These are phyloP conservation scores for Eutrema heterophyllum DNA, from an alignment of 345 rosid genomes.

Conservation along the genomic window DNA sequence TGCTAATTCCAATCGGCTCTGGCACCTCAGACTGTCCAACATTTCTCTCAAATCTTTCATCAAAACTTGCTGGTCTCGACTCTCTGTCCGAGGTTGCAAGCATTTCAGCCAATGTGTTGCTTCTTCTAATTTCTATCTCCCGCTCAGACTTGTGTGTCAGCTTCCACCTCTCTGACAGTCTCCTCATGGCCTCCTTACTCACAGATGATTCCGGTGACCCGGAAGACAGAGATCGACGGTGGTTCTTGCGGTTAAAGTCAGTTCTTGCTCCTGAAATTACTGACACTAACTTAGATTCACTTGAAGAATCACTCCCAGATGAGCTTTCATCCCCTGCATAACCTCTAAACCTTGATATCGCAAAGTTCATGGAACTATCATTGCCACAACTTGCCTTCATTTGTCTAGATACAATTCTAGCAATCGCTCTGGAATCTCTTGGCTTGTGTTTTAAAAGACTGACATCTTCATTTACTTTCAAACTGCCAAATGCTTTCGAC, in stretches of 20 bases:
- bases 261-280: constrained; percentile 40
- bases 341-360: constrained; percentile 44
- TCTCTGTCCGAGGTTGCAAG: constrained; percentile 58
- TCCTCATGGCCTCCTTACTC: constrained; percentile 70
- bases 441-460: constrained; percentile 39
- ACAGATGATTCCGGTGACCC: constrained; percentile 51
- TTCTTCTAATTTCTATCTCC: constrained; percentile 37
- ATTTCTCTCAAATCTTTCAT: constrained; percentile 18
- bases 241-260: constrained; percentile 35
- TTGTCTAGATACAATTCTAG: constrained; percentile 56
- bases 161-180: constrained; percentile 90
- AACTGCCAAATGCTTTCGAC: constrained; percentile 22
- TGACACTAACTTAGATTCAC: constrained; percentile 45
- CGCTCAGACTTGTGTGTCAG: constrained; percentile 52
- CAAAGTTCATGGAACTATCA: constrained; percentile 35
- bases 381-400: constrained; percentile 36
- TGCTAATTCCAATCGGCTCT: constrained; percentile 78
- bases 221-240: constrained; percentile 35
- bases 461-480: constrained; percentile 35
- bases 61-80: constrained; percentile 31
- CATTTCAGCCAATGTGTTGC: constrained; percentile 84
- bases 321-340: constrained; percentile 68
- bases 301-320: constrained; percentile 57
- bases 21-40: constrained; percentile 21
- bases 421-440: constrained; percentile 55